A percentile compares a stretch with the other conserved stretches of the same genome.
Conservation (phyloP, 805 yeast genomes). For the Wickerhamiella occidentalis region DNA sequence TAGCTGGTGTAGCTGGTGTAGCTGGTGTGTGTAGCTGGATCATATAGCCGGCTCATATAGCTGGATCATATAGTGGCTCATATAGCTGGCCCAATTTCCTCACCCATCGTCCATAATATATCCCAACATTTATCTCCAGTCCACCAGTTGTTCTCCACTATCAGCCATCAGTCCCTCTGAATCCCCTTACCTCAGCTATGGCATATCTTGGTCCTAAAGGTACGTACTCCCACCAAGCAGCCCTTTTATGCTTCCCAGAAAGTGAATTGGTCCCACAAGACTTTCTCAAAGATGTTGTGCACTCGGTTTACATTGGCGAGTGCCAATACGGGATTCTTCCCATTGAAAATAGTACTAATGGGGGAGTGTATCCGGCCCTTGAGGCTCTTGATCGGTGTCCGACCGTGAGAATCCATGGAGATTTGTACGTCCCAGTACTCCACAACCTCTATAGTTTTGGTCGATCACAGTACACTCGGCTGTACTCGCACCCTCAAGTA, state of each 20-base stretch:
- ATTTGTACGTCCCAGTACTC: constrained; percentile 69
- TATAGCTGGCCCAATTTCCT: too few species aligned
- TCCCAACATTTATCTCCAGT: too few species aligned
- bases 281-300: constrained; percentile 47
- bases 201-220: constrained; percentile 85
- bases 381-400: constrained; percentile 58
- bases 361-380: constrained; percentile 77
- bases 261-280: constrained; percentile 19
- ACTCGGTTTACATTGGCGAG: constrained; percentile 33
- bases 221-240: constrained; percentile 80
- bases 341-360: constrained; percentile 88
- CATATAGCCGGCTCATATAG: too few species aligned
- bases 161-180: too few species aligned
- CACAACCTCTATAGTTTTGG: constrained; percentile 54
- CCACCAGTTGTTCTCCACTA: too few species aligned
- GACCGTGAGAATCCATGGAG: constrained; percentile 32
- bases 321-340: constrained; percentile 76
- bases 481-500: constrained; percentile 93
- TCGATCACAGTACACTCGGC: constrained; percentile 33
- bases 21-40: too few species aligned
- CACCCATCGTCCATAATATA: too few species aligned
- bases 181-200: constrained; percentile 12
- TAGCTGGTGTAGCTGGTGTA: too few species aligned
- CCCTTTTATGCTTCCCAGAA: constrained; percentile 16
- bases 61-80: too few species aligned